Percentiles rank a stretch among this genome's conserved stretches.
phyloP scores from a whole-genome alignment of 306 rosid genomes.

The Comarum palustre region DNA sequence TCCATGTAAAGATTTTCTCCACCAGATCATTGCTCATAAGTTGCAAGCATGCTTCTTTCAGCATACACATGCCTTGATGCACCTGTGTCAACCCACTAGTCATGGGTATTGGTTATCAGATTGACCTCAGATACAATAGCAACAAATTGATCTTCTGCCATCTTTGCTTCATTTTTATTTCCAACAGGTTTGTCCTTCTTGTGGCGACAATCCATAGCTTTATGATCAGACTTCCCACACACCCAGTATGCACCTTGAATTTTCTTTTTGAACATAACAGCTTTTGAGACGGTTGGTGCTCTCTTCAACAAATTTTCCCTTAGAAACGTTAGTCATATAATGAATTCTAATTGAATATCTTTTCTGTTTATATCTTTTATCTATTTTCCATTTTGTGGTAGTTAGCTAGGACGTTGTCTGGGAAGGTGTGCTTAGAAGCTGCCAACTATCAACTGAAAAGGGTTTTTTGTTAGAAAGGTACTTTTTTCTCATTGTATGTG shows the following conservation, averaged over 20 bases:
- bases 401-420: conserved; percentile 70
- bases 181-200: no score
- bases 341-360: conserved; percentile 13
- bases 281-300: background rate
- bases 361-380: conserved; percentile 21
- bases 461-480: conserved; percentile 80
- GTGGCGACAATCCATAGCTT: no score
- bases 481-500: conserved; percentile 1
- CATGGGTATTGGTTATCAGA: no score
- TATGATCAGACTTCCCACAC: background rate
- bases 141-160: no score
- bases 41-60: background rate
- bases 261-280: no score
- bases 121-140: no score
- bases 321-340: conserved; percentile 21
- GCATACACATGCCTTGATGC: background rate
- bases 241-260: no score
- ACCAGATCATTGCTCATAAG: background rate
- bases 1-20: background rate
- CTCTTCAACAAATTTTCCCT: background rate
- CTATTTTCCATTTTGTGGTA: conserved; percentile 36
- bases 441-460: conserved; percentile 84
- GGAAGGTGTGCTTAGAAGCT: conserved; percentile 75
- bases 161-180: no score
- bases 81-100: no score